Evolutionary conservation across 495 filamentous ascomycete species (phyloP).

Genomic region (Podospora pseudocomata): DNA sequence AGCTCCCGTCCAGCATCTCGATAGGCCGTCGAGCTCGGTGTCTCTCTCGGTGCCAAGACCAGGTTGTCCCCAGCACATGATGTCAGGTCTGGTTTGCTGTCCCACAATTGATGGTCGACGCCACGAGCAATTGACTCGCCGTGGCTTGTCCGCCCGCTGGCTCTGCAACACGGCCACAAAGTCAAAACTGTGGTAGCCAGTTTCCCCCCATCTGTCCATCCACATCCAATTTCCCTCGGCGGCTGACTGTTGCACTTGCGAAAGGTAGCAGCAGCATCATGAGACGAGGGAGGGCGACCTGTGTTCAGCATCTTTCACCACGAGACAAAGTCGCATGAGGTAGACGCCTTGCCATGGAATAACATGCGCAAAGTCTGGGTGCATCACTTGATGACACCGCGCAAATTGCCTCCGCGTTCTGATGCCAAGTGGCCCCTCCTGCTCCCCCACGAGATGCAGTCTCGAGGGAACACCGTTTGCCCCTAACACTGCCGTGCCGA

Average conservation of each 20-base stretch:
- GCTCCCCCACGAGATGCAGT: neutral
- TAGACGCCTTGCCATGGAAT: neutral
- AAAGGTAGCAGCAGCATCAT: neutral
- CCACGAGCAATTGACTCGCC: conserved; percentile 3
- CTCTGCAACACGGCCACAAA: conserved; percentile 4
- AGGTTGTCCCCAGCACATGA: conserved; percentile 2
- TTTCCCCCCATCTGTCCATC: neutral
- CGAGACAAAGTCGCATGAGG: neutral
- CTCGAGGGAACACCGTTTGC: neutral
- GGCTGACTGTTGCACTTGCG: neutral
- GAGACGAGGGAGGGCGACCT: neutral
- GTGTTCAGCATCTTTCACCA: neutral
- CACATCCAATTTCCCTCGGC: neutral
- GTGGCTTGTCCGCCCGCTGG: neutral
- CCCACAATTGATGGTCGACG: neutral
- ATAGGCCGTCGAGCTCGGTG: neutral
- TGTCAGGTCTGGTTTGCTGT: neutral
- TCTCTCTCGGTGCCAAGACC: conserved; percentile 3
- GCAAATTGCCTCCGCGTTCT: neutral
- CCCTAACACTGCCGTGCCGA: neutral
- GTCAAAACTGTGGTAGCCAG: neutral
- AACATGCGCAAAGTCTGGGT: neutral
- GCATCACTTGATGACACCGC: neutral
- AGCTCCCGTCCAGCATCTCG: neutral
- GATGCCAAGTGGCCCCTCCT: neutral